These are phyloP conservation scores for Fusarium poae DNA, from an alignment of 2,329 filamentous ascomycete genomes.

Conservation along the genomic window DNA sequence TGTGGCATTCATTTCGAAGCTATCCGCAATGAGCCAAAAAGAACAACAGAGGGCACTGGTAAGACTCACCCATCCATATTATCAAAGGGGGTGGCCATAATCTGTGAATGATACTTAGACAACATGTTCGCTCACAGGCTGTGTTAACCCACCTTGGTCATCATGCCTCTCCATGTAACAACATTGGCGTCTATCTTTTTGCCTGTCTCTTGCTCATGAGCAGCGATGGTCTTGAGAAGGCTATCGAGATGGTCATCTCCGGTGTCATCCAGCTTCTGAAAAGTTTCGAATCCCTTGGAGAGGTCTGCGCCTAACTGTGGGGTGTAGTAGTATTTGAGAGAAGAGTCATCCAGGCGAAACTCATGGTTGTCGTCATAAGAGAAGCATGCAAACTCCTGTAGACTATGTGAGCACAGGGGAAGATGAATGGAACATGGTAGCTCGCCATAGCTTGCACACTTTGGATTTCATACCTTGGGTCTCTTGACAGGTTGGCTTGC, in stretches of 20 bases:
- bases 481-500: conserved; percentile 78
- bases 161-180: conserved; percentile 97
- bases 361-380: conserved; percentile 89
- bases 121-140: background rate
- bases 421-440: background rate
- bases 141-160: conserved; percentile 81
- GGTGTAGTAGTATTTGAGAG: conserved; percentile 89
- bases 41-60: background rate
- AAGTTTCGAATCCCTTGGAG: conserved; percentile 83
- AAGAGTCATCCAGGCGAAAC: conserved; percentile 81
- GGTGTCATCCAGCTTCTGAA: conserved; percentile 84
- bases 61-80: conserved; percentile 77
- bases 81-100: conserved; percentile 87
- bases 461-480: conserved; percentile 70
- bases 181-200: conserved; percentile 80
- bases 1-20: conserved; percentile 97
- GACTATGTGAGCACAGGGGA: conserved; percentile 10
- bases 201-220: conserved; percentile 76
- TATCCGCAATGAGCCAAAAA: conserved; percentile 53
- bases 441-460: background rate
- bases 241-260: conserved; percentile 90
- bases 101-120: conserved; percentile 65
- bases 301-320: conserved; percentile 79
- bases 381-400: conserved; percentile 89
- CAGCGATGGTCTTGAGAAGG: conserved; percentile 80